phyloP scores from a whole-genome alignment of 164 flowering plant species.

The Nymphaea thermarum region DNA sequence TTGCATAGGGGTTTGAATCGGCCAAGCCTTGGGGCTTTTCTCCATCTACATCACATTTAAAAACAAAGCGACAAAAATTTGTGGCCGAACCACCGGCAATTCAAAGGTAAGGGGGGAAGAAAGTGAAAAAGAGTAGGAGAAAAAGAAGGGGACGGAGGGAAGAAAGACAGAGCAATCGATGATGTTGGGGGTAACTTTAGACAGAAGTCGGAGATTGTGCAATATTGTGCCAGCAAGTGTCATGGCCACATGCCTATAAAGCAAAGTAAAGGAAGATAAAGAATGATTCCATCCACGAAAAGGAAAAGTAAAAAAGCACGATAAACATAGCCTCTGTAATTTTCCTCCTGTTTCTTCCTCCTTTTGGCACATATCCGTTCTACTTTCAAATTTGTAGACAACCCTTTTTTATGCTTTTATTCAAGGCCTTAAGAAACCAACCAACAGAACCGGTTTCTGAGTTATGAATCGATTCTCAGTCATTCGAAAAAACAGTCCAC shows the following conservation, averaged over 20 bases:
- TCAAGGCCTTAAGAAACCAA: no score
- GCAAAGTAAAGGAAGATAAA: conserved; percentile 3
- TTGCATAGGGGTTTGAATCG: no score
- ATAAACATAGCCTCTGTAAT: background rate
- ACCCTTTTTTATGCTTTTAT: background rate
- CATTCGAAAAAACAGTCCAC: no score
- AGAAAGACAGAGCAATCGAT: conserved; percentile 5
- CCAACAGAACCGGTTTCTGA: no score
- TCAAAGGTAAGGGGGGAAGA: background rate
- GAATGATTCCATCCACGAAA: background rate
- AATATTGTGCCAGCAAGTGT: background rate
- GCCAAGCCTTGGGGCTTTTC: no score
- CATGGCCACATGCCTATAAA: conserved; percentile 6
- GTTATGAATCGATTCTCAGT: no score
- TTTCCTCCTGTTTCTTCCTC: background rate
- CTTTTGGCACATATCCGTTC: background rate
- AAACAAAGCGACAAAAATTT: no score
- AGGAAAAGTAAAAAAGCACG: background rate
- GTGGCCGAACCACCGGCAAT: background rate
- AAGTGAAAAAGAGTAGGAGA: background rate
- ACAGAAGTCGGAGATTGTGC: background rate
- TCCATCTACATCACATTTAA: no score
- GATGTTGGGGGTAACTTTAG: conserved; percentile 2
- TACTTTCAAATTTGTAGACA: background rate
- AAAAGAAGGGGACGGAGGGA: conserved; percentile 1